phyloP scores from a whole-genome alignment of 495 filamentous ascomycete species.

The Penicillium paxilli region DNA sequence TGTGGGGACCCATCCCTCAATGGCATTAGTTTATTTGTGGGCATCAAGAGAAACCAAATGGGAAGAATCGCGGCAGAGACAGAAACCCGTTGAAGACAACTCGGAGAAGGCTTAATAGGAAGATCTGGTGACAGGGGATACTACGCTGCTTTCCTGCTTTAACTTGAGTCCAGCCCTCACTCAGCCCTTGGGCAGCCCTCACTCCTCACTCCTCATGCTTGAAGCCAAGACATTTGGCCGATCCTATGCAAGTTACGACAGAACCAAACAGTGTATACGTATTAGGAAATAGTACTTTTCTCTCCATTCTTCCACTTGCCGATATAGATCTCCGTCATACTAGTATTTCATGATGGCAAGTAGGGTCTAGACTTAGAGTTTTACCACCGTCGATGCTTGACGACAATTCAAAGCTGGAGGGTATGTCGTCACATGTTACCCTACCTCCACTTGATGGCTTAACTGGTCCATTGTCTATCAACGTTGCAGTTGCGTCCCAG shows the following conservation, averaged over 20 bases:
- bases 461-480: conserved; percentile 26
- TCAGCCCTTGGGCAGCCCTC: no score
- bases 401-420: not conserved
- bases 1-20: not conserved
- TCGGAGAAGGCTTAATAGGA: not conserved
- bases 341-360: not conserved
- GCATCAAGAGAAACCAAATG: conserved; percentile 1
- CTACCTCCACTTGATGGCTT: conserved; percentile 19
- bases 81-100: not conserved
- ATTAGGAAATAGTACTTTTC: not conserved
- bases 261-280: not conserved
- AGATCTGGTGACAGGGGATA: no score
- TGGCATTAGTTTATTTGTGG: not conserved
- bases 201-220: no score
- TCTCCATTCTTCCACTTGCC: not conserved
- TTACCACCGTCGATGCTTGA: not conserved
- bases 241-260: no score
- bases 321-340: not conserved
- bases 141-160: no score
- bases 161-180: no score
- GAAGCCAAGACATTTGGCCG: no score
- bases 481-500: conserved; percentile 31
- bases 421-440: conserved; percentile 21
- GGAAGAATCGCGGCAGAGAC: not conserved
- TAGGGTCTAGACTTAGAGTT: not conserved